Conservation (phyloP, 768 basidiomycete genomes). For the Phaeolepiota aurea region DNA sequence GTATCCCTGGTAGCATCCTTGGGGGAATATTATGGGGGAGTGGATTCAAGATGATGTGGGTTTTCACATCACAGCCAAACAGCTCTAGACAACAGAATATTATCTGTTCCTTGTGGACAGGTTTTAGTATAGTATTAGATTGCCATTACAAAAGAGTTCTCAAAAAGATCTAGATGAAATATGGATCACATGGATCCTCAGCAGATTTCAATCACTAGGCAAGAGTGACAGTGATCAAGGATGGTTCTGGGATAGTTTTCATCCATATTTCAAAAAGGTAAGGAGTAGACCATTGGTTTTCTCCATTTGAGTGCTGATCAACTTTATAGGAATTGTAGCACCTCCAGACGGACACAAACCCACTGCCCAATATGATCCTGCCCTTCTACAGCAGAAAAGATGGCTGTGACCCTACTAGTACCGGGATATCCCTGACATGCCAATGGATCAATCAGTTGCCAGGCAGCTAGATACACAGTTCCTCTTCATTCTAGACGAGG, state of each 20-base stretch:
- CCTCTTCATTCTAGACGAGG: not conserved
- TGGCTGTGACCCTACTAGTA: slow-evolving; percentile 11
- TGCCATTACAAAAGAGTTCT: too few relatives aligned
- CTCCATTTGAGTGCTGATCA: not conserved
- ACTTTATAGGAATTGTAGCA: slow-evolving; percentile 8
- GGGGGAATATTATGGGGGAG: too few relatives aligned
- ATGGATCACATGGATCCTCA: slow-evolving; percentile 12
- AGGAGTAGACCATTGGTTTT: not conserved
- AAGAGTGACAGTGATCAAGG: slow-evolving; percentile 15
- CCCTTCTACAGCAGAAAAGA: slow-evolving; percentile 15
- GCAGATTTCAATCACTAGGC: slow-evolving; percentile 19
- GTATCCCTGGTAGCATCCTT: too few relatives aligned
- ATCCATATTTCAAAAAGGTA: slow-evolving; percentile 14
- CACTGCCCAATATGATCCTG: slow-evolving; percentile 17
- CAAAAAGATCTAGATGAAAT: slow-evolving; percentile 10
- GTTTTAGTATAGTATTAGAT: slow-evolving; percentile 9
- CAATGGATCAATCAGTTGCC: not conserved
- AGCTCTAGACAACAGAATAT: slow-evolving; percentile 9
- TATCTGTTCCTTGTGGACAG: slow-evolving; percentile 15
- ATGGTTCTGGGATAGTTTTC: slow-evolving; percentile 17
- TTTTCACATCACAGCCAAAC: not conserved
- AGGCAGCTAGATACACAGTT: not conserved
- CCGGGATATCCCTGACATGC: slow-evolving; percentile 2
- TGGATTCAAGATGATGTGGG: too few relatives aligned
- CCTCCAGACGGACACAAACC: slow-evolving; percentile 15